phyloP scores from a whole-genome alignment of 2,329 filamentous ascomycete species.

The Cladophialophora psammophila region DNA sequence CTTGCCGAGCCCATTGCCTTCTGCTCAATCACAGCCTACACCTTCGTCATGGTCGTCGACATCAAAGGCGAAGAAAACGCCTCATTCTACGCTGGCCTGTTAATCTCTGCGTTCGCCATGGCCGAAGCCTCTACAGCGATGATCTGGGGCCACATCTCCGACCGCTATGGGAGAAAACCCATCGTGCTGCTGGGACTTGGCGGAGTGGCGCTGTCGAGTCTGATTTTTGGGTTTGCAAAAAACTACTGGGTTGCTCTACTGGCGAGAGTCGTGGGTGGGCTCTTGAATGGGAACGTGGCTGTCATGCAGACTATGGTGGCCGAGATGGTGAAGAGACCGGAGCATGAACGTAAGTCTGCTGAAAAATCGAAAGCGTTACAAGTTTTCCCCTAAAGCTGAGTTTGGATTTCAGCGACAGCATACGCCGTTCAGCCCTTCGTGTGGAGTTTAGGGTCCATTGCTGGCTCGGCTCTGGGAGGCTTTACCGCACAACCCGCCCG shows the following conservation, averaged over 20 bases:
- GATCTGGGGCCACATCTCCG: slow-evolving; percentile 53
- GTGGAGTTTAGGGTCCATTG: slow-evolving; percentile 38
- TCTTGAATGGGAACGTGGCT: slow-evolving; percentile 74
- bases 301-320: slow-evolving; percentile 78
- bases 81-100: slow-evolving; percentile 37
- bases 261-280: slow-evolving; percentile 62
- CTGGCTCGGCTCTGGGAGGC: slow-evolving; percentile 35
- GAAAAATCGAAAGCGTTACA: not conserved
- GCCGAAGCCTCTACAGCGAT: slow-evolving; percentile 55
- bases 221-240: slow-evolving; percentile 53
- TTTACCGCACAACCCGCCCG: slow-evolving; percentile 36
- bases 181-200: slow-evolving; percentile 48
- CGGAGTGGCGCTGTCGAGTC: slow-evolving; percentile 50
- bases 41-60: slow-evolving; percentile 53
- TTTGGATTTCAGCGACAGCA: slow-evolving; percentile 26
- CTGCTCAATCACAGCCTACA: slow-evolving; percentile 56
- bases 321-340: slow-evolving; percentile 70
- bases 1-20: slow-evolving; percentile 58
- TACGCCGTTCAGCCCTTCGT: slow-evolving; percentile 38
- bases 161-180: slow-evolving; percentile 49
- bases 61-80: slow-evolving; percentile 47
- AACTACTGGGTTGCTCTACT: slow-evolving; percentile 54
- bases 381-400: not conserved
- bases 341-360: slow-evolving; percentile 49
- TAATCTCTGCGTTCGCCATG: slow-evolving; percentile 55